Conservation (phyloP, 2,329 filamentous ascomycete genomes). For the Emericellopsis cladophorae region DNA sequence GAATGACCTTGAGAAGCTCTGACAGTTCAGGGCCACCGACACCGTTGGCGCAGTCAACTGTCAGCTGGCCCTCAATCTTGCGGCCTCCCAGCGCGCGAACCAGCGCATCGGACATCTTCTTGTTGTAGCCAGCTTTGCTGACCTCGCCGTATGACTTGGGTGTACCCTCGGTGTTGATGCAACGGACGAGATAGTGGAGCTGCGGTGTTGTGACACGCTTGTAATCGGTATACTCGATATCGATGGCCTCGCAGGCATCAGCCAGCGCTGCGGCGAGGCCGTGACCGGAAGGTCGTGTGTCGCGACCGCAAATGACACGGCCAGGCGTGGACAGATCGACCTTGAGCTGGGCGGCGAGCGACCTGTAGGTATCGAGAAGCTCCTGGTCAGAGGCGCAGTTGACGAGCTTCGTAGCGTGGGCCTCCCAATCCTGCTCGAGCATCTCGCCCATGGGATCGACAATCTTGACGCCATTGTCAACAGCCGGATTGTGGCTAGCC, state of each 20-base stretch:
- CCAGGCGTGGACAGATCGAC: conserved; percentile 59
- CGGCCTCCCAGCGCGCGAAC: conserved; percentile 67
- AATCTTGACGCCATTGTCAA: conserved; percentile 88
- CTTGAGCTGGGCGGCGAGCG: conserved; percentile 62
- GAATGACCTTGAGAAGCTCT: conserved; percentile 75
- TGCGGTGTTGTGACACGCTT: conserved; percentile 95
- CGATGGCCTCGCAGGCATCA: conserved; percentile 66
- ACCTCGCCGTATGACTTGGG: conserved; percentile 78
- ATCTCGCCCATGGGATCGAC: conserved; percentile 97
- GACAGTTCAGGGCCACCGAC: conserved; percentile 85
- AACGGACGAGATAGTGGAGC: conserved; percentile 90
- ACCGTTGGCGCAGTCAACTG: conserved; percentile 92
- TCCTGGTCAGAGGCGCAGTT: conserved; percentile 68
- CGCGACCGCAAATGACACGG: conserved; percentile 78
- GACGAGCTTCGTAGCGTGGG: conserved; percentile 75
- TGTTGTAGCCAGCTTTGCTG: conserved; percentile 86
- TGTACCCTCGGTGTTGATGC: conserved; percentile 83
- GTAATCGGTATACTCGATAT: conserved; percentile 67
- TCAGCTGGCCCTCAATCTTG: conserved; percentile 61
- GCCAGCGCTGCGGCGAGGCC: conserved; percentile 68
- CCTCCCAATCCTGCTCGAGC: conserved; percentile 93
- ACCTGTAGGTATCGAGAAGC: conserved; percentile 63
- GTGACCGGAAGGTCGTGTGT: conserved; percentile 86
- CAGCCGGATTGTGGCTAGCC: conserved; percentile 80
- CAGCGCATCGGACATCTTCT: conserved; percentile 81